Conservation (phyloP, 306 rosid species). For the Prosopis cineraria region DNA sequence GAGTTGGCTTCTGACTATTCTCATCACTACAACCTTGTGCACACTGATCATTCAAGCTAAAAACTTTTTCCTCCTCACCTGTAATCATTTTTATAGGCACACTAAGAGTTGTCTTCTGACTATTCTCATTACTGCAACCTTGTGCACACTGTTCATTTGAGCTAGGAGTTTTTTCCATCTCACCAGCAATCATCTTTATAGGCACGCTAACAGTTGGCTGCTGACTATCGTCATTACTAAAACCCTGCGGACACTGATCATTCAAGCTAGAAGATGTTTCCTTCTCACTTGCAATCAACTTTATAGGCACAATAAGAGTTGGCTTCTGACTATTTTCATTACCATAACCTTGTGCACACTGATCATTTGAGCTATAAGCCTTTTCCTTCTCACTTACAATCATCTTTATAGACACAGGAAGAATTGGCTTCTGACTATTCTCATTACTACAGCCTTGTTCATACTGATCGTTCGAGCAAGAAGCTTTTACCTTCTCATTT, state of each 20-base stretch:
- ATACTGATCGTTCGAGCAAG: not conserved
- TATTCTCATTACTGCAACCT: not conserved
- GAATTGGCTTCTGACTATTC: not conserved
- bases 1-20: slow-evolving; percentile 6
- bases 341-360: not conserved
- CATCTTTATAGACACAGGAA: not conserved
- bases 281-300: not conserved
- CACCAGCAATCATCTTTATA: not conserved
- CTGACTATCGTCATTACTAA: not conserved
- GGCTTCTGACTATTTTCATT: not conserved
- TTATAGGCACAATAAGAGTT: not conserved
- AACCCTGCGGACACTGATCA: too few species aligned
- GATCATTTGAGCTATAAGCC: not conserved
- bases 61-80: not conserved
- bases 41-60: not conserved
- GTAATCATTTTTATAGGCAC: too few species aligned
- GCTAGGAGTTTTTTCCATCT: not conserved
- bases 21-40: not conserved
- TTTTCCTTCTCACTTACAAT: not conserved
- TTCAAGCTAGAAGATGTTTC: too few species aligned
- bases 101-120: not conserved
- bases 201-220: not conserved
- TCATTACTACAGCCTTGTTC: not conserved
- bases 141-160: not conserved
- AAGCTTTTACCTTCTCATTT: not conserved